Evolutionary conservation across 1,139 yeast genomes (phyloP), one percentile per base, ranked within the genome.

Genomic region (Pichia kudriavzevii): DNA sequence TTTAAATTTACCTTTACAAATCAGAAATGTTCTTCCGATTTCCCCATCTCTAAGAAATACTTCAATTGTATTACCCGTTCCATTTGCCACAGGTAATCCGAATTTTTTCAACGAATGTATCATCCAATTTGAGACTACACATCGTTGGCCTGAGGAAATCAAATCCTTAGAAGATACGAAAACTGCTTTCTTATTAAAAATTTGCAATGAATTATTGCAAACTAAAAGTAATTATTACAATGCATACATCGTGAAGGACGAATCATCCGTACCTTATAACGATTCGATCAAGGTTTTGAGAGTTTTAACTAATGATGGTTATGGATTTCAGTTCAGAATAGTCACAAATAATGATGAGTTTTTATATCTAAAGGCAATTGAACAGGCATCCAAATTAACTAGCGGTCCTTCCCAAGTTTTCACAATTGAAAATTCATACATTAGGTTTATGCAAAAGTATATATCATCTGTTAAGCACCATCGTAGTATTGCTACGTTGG

Each of bases 81-180:
- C 95, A 26, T 84, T 72, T 63, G 91, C 93, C 12, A 60, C 63
- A 4, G 71, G 84, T 2, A 79, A 74, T 48, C 88, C 88, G 5
- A 88, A 84, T 53, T 82, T 81, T 48, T 75, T 84, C 66, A 84
- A 82, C 46, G 87, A 81, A 34, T 77, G 79, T 18, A 69, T 88
- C 10, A 58, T 93, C 31, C 95, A 87, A 58, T 85, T 93, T 58
- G 98, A 93, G 61, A 66, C 83, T 4, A 82, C 95, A 2, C 69
- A 76, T n/a, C 76, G 78, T 56, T 93, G 98, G 99, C 98, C 99
- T 1, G 95, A 84, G 58, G 95, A 91, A 56, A 56, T 85, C 5
- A 63, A 68, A 24, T 88, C 96, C 1, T 63, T 87, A 39, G 98
- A 91, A 54, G 79, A 80, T 50, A 82, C 95, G 13, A 93, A 93